These are phyloP conservation scores for Leucocoprinus birnbaumii DNA, from an alignment of 768 basidiomycete genomes.

Conservation along the genomic window DNA sequence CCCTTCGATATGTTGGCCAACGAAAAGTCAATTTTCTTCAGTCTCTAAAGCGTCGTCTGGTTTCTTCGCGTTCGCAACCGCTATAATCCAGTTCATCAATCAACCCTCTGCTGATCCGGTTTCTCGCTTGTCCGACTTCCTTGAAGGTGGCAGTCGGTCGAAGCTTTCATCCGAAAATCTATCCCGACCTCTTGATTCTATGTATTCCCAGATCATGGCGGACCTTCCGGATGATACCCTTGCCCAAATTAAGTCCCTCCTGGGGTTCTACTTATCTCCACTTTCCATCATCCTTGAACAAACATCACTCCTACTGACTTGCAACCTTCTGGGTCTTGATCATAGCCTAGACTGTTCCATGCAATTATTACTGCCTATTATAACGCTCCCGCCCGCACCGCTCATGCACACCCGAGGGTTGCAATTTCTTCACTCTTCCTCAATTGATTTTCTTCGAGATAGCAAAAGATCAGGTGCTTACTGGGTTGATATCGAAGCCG, in stretches of 20 bases:
- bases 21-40: not conserved
- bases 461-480: not conserved
- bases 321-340: conserved; percentile 1
- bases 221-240: not conserved
- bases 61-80: not conserved
- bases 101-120: not conserved
- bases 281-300: not conserved
- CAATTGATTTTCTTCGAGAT: not conserved
- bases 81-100: not conserved
- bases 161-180: not conserved
- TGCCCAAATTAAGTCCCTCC: not conserved
- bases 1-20: not conserved
- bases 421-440: not conserved
- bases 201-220: conserved; percentile 1
- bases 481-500: not conserved
- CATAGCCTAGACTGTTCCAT: not conserved
- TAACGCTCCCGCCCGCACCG: not conserved
- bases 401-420: not conserved
- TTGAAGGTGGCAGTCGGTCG: not conserved
- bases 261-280: not conserved
- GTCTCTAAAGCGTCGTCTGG: not conserved
- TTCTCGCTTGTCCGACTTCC: not conserved
- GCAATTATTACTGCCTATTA: not conserved
- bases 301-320: not conserved
- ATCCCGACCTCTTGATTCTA: not conserved